Conservation (phyloP, 2,329 filamentous ascomycete genomes). For the Fulvia fulva region DNA sequence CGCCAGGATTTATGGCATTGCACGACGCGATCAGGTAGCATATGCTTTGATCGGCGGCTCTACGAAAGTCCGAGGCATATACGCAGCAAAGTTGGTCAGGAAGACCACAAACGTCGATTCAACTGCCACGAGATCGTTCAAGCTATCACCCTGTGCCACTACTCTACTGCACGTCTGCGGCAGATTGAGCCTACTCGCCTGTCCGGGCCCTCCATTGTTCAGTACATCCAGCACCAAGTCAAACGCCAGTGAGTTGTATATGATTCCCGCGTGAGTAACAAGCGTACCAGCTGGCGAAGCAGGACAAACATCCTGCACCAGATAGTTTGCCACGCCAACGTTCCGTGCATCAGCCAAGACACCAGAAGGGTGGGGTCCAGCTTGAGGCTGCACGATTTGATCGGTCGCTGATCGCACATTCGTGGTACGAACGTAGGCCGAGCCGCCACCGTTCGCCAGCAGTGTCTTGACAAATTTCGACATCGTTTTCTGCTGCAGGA, state of each 20-base stretch:
- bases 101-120: conserved; percentile 7
- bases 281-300: conserved; percentile 3
- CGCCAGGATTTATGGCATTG: too few species aligned
- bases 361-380: conserved; percentile 46
- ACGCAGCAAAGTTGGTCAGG: conserved; percentile 5
- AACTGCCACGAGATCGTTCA: conserved; percentile 4
- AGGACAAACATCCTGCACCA: conserved; percentile 6
- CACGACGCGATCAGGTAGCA: not conserved
- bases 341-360: conserved; percentile 40
- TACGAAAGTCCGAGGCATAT: conserved; percentile 4
- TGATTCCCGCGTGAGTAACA: conserved; percentile 8
- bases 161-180: not conserved
- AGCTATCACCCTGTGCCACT: conserved; percentile 6
- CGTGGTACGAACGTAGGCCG: conserved; percentile 54
- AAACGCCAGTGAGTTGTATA: conserved; percentile 8
- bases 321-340: conserved; percentile 42
- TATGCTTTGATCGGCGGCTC: conserved; percentile 4
- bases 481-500: conserved; percentile 48
- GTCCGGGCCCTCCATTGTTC: conserved; percentile 5
- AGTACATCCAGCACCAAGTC: conserved; percentile 4
- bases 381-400: conserved; percentile 51
- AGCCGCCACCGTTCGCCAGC: conserved; percentile 45
- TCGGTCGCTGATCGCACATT: conserved; percentile 50
- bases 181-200: not conserved
- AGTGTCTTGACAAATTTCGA: conserved; percentile 44